phyloP scores from a whole-genome alignment of 2,329 filamentous ascomycete genomes.

The Esteya vermicola region DNA sequence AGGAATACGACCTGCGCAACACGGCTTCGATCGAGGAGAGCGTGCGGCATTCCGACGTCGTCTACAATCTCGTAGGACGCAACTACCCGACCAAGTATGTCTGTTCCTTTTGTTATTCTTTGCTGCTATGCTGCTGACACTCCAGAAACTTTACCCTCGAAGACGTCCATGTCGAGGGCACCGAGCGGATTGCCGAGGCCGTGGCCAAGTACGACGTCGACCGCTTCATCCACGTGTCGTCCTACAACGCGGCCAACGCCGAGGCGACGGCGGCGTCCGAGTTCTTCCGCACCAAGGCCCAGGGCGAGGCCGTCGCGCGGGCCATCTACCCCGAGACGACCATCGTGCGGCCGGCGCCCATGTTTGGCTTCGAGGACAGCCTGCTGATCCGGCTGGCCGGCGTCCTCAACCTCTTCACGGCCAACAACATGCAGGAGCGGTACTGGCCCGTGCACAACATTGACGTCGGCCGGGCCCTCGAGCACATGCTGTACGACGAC shows the following conservation, averaged over 20 bases:
- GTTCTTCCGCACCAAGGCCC: slow-evolving; percentile 83
- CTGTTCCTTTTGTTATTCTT: neutral
- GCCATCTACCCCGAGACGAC: slow-evolving; percentile 93
- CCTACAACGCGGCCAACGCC: slow-evolving; percentile 76
- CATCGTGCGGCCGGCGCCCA: slow-evolving; percentile 81
- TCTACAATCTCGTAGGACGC: slow-evolving; percentile 90
- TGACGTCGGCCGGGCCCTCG: slow-evolving; percentile 79
- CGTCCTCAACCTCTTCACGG: slow-evolving; percentile 67
- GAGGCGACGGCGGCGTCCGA: slow-evolving; percentile 68
- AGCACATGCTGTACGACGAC: slow-evolving; percentile 84
- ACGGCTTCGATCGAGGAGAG: slow-evolving; percentile 92
- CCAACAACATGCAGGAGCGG: slow-evolving; percentile 86
- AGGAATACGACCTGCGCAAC: slow-evolving; percentile 93
- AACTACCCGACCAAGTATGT: slow-evolving; percentile 88
- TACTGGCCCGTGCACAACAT: slow-evolving; percentile 89
- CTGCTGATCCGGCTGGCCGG: slow-evolving; percentile 76
- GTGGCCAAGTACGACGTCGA: slow-evolving; percentile 97
- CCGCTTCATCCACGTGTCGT: slow-evolving; percentile 91
- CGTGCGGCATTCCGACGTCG: slow-evolving; percentile 90
- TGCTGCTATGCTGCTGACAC: slow-evolving; percentile 19
- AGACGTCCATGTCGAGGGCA: slow-evolving; percentile 86
- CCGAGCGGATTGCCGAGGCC: slow-evolving; percentile 82
- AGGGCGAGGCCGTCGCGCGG: slow-evolving; percentile 70
- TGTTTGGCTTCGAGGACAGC: slow-evolving; percentile 92
- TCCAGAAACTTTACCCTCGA: slow-evolving; percentile 78